Base-by-base conservation (phyloP, 495 filamentous ascomycete genomes). In the Podospora pseudopauciseta region DNA sequence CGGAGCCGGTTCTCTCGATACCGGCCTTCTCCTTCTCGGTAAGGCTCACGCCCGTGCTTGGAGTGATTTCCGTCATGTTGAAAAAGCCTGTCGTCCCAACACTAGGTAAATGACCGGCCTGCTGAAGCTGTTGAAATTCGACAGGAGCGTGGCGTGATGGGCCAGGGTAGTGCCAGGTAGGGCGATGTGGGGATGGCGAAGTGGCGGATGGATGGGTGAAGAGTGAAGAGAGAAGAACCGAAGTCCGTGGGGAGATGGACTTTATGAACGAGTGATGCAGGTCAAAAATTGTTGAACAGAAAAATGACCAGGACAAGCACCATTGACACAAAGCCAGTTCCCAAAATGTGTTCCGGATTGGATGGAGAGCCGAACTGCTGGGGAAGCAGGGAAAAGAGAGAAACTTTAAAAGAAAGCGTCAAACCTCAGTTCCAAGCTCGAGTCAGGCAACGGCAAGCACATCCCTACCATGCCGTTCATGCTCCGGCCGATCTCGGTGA, bases 11-110 rank as follows among this genome's bases (percentile, higher is more conserved):
- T 5, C 61, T 27, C 4, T 63, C 19, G 30, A 63, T 30, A 4
- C 20, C 61, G 13, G n/a, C 19, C 61, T 63, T 49, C 61, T 32
- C 61, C 27, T 63, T 63, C 30, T 63, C 61, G n/a, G 16, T 20
- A 4, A 63, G 32, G 32, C 27, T 20, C 27, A 15, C 34, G 19
- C 18, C 55, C n/a, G n/a, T 0, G 55, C n/a, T 26, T 19, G 55
- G 55, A 5, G 55, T 11, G 11, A 58, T 58, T 20, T 19, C 55
- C 55, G 18, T 19, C 55, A 58, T 58, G 0, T 58, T 58, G 55
- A 58, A 18, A n/a, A 19, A 20, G 55, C 23, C 55, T 58, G 18
- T 58, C 23, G 55, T 58, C 55, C 55, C n/a, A 23, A 26, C 0
- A 20, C 23, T 19, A 23, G 23, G 23, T 23, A 58, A 58, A 58